Evolutionary conservation across 2,329 filamentous ascomycete genomes (phyloP), one percentile per base, ranked within the genome.

Genomic region (Aspergillus jensenii): DNA sequence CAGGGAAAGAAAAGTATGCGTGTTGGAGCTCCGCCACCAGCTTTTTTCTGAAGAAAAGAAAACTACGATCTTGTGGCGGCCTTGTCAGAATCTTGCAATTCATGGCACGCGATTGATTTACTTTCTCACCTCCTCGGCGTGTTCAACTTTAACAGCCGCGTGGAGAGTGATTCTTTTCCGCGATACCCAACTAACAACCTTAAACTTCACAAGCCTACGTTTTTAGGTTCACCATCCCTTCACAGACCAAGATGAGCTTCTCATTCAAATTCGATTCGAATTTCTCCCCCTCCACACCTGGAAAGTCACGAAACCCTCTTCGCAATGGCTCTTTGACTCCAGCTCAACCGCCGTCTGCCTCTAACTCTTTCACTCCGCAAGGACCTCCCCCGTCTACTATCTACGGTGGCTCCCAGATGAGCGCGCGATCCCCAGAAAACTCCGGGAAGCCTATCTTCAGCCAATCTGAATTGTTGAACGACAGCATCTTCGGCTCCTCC

Each of bases 261-360:
- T 61, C 69, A 55, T 66, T 70, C 15, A 68, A 73, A 8, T 72
- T 68, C 51, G 70, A 71, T 31, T 71, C 74, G 11, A 74, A 70
- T 23, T 37, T 14, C 27, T 69, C 73, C 6, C 73, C 74, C 2
- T 72, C 74, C 19, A 78, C 76, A 2, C 76, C 76, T 12, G 73
- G 68, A 17, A 76, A 72, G 62, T 68, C 68, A 23, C 69, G 71
- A 46, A 72, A 72, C 52, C 64, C 74, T 6, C 69, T 71, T 56
- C 71, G 71, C 56, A 71, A 76, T 62, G 76, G 81, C 45, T 85
- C 84, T 6, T 85, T 82, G 19, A 86, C 84, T 15, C 84, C 84
- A 52, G 82, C 81, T 47, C 84, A 82, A 41, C 83, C 84, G 1
- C 83, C 82, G 25, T 82, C 81, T 33, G 78, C 76, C 58, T 73